These are phyloP conservation scores for Brassica juncea DNA, from an alignment of 345 rosid genomes.

Conservation along the genomic window DNA sequence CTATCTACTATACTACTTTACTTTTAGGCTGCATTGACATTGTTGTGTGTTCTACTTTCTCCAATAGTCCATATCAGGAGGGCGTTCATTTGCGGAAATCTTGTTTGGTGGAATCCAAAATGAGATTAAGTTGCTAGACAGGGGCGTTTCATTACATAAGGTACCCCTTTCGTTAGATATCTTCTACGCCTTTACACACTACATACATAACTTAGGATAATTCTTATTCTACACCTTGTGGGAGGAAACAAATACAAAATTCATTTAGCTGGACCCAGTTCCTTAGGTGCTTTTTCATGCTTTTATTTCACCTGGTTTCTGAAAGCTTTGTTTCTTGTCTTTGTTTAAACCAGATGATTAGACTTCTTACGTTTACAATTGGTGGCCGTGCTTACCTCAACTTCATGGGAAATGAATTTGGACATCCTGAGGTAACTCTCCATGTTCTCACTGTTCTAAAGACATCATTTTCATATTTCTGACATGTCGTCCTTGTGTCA, in stretches of 20 bases:
- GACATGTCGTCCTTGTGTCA: conserved; percentile 40
- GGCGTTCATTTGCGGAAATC: conserved; percentile 85
- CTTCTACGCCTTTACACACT: conserved; percentile 18
- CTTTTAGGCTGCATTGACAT: conserved; percentile 8
- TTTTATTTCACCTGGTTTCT: conserved; percentile 13
- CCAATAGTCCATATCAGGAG: conserved; percentile 87
- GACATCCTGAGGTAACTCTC: conserved; percentile 77
- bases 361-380: conserved; percentile 77
- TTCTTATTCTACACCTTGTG: neutral
- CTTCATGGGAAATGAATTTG: conserved; percentile 98
- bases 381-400: conserved; percentile 89
- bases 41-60: conserved; percentile 30
- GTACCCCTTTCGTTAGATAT: conserved; percentile 41
- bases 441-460: conserved; percentile 12
- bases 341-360: conserved; percentile 67
- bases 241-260: too few species aligned
- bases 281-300: conserved; percentile 7
- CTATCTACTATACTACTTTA: conserved; percentile 17
- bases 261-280: too few species aligned
- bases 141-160: conserved; percentile 76
- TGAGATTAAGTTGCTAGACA: conserved; percentile 46
- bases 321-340: conserved; percentile 34
- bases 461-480: conserved; percentile 31
- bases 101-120: conserved; percentile 61
- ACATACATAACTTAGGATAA: conserved; percentile 14